Conservation (phyloP, 2,329 filamentous ascomycete species). For the Ceratocystis albifundus region DNA sequence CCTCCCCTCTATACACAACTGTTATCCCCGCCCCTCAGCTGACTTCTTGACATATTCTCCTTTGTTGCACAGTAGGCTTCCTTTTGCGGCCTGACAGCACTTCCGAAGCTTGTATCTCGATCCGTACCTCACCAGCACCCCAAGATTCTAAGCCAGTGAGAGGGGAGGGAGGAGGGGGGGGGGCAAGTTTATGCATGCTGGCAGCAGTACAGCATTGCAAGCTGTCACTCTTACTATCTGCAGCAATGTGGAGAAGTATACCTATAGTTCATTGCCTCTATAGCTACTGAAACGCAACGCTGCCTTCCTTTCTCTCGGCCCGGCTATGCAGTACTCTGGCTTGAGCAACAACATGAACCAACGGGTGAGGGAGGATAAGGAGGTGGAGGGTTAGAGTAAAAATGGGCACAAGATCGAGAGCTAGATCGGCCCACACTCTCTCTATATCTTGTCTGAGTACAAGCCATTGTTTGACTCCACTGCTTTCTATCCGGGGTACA, state of each 20-base stretch:
- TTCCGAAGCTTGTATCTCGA: background rate
- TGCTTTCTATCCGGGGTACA: background rate
- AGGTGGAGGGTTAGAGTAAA: background rate
- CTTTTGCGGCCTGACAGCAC: background rate
- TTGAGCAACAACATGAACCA: conserved; percentile 5
- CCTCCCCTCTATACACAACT: too few species aligned
- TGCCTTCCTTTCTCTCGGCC: background rate
- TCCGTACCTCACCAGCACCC: background rate
- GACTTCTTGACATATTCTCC: background rate
- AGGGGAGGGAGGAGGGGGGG: background rate
- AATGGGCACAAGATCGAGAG: conserved; percentile 1
- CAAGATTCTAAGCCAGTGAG: background rate
- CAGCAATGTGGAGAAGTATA: background rate
- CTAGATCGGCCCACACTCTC: conserved; percentile 1
- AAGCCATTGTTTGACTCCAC: conserved; percentile 1
- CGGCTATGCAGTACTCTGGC: conserved; percentile 1
- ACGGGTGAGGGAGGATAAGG: background rate
- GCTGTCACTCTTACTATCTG: background rate
- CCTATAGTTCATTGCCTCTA: background rate
- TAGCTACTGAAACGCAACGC: background rate
- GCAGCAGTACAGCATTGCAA: background rate
- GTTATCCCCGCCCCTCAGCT: background rate
- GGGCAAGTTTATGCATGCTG: background rate
- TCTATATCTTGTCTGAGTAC: background rate
- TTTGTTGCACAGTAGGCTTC: background rate